Conservation (phyloP, 805 yeast genomes). For the Myxozyma nipponensis region DNA sequence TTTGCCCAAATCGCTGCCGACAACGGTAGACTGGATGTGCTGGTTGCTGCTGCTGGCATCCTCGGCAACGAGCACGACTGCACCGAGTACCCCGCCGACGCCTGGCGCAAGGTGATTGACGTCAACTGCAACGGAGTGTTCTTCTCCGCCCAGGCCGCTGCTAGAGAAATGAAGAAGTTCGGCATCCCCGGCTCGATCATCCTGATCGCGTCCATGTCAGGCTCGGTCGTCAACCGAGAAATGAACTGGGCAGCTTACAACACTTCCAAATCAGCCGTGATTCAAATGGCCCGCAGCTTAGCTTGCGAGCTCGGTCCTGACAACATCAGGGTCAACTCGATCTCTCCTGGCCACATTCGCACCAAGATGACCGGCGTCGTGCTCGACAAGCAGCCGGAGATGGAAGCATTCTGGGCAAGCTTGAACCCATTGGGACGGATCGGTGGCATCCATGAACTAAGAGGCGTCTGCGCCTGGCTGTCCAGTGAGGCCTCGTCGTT, state of each 20-base stretch:
- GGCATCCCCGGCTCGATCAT: slow-evolving; percentile 64
- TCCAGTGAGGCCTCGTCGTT: slow-evolving; percentile 66
- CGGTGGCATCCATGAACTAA: slow-evolving; percentile 59
- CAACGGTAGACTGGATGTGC: slow-evolving; percentile 55
- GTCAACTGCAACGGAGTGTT: slow-evolving; percentile 70
- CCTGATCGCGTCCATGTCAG: slow-evolving; percentile 76
- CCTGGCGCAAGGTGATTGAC: slow-evolving; percentile 62
- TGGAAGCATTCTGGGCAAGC: slow-evolving; percentile 43
- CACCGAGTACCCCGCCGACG: slow-evolving; percentile 50
- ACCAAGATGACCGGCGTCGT: slow-evolving; percentile 42
- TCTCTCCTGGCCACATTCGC: slow-evolving; percentile 67
- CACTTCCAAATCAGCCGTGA: slow-evolving; percentile 66
- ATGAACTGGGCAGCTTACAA: slow-evolving; percentile 48
- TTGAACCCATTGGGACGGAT: slow-evolving; percentile 59
- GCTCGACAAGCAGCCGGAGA: slow-evolving; percentile 39
- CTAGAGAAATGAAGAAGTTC: slow-evolving; percentile 55
- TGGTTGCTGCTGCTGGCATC: slow-evolving; percentile 80
- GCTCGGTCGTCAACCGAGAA: slow-evolving; percentile 59
- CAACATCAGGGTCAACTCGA: slow-evolving; percentile 65
- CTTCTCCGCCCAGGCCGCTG: slow-evolving; percentile 64
- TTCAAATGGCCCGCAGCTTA: slow-evolving; percentile 60
- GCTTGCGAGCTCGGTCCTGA: slow-evolving; percentile 68
- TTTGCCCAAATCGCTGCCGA: slow-evolving; percentile 44
- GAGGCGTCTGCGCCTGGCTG: slow-evolving; percentile 62
- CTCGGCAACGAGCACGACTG: slow-evolving; percentile 45